Evolutionary conservation across 176 grass and related monocot species (phyloP).

Genomic region (Guadua angustifolia): DNA sequence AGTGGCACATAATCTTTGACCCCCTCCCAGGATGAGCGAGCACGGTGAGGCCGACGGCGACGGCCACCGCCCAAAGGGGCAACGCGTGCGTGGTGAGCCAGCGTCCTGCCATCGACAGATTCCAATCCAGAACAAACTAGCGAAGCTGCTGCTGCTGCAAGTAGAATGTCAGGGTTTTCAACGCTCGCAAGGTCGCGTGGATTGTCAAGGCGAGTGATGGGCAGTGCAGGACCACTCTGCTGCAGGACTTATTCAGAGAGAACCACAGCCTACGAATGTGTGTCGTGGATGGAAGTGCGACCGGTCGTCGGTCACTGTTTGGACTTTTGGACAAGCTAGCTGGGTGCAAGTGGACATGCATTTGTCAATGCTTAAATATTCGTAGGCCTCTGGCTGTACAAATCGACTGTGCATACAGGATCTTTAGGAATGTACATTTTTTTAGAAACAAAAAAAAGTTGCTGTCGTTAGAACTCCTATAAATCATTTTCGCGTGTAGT

Average conservation of each 20-base stretch:
- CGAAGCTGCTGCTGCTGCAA: too few relatives aligned
- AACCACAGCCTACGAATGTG: background rate
- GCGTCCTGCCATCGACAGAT: background rate
- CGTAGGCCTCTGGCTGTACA: background rate
- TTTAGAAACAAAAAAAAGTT: background rate
- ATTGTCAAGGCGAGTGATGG: conserved; percentile 22
- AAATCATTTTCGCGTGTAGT: background rate
- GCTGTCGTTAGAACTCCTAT: background rate
- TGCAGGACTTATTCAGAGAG: background rate
- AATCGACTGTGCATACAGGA: background rate
- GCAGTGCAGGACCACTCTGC: background rate
- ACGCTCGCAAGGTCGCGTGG: background rate
- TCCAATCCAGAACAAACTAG: background rate
- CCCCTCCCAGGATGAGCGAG: background rate
- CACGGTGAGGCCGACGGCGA: background rate
- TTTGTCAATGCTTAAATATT: background rate
- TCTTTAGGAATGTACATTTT: background rate
- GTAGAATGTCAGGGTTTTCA: conserved; percentile 11
- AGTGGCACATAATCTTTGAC: conserved; percentile 35
- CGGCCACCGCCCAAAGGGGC: background rate
- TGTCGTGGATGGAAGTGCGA: background rate
- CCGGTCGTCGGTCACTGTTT: background rate
- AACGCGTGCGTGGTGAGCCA: background rate
- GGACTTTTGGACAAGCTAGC: background rate
- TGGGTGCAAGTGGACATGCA: background rate